Evolutionary conservation across 2,329 filamentous ascomycete species (phyloP).

Genomic region (Ophiognomonia clavigignenti-juglandacearum): DNA sequence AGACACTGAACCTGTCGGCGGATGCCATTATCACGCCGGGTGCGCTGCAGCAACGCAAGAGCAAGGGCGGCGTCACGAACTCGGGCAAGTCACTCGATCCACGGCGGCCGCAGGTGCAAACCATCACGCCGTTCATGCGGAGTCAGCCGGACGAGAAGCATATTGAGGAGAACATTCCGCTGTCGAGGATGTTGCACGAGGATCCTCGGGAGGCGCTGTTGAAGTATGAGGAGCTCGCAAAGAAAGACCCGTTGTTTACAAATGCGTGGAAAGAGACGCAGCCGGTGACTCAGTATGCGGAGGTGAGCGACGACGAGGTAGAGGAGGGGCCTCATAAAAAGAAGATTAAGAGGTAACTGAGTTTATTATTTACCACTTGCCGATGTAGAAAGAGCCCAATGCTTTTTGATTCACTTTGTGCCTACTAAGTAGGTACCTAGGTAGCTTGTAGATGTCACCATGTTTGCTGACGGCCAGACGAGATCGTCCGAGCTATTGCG

Average conservation of each 20-base stretch:
- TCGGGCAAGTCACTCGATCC: conserved; percentile 76
- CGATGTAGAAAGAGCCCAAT: too few species aligned
- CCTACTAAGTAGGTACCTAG: too few species aligned
- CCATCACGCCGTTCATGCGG: conserved; percentile 85
- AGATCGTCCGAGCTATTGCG: too few species aligned
- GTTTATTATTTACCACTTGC: conserved; percentile 4
- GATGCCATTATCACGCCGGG: conserved; percentile 75
- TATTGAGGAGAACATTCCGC: conserved; percentile 80
- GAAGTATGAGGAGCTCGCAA: conserved; percentile 89
- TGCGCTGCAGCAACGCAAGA: conserved; percentile 51
- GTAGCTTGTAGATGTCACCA: too few species aligned
- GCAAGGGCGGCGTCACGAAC: conserved; percentile 67
- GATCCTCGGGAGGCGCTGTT: conserved; percentile 90
- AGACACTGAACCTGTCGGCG: conserved; percentile 73
- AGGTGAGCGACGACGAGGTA: conserved; percentile 81
- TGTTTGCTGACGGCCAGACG: too few species aligned
- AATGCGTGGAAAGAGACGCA: conserved; percentile 90
- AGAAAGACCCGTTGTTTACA: conserved; percentile 92
- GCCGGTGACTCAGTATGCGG: conserved; percentile 85
- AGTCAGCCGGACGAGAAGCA: conserved; percentile 85
- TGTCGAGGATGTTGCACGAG: conserved; percentile 91
- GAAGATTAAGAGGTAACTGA: conserved; percentile 44
- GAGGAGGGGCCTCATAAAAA: conserved; percentile 64
- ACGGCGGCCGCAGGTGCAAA: conserved; percentile 76
- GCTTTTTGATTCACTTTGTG: too few species aligned